Conservation (phyloP, 2,329 filamentous ascomycete genomes). For the Sphaerulina musiva region DNA sequence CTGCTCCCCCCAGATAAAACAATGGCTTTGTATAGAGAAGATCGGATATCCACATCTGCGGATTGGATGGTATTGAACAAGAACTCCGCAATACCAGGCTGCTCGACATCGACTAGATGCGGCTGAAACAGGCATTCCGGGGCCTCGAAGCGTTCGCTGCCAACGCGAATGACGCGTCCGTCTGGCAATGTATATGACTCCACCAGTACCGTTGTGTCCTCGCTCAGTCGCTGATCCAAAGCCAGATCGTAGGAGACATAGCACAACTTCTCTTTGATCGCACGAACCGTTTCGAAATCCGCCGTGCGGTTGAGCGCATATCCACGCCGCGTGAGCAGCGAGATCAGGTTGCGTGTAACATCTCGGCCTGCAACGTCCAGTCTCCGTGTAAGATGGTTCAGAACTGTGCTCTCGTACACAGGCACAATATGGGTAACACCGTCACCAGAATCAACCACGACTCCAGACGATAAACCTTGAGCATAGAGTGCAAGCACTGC, state of each 20-base stretch:
- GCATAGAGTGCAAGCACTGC: conserved; percentile 93
- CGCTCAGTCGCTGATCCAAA: conserved; percentile 88
- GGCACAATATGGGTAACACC: conserved; percentile 98
- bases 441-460: conserved; percentile 98
- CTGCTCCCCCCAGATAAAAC: conserved; percentile 93
- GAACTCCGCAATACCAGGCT: conserved; percentile 93
- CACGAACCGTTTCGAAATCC: conserved; percentile 96
- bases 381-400: conserved; percentile 91
- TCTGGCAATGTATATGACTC: conserved; percentile 97
- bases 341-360: conserved; percentile 96
- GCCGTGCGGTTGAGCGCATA: conserved; percentile 97
- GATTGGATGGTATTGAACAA: conserved; percentile 98
- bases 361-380: conserved; percentile 94
- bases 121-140: conserved; percentile 98
- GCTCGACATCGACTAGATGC: conserved; percentile 93
- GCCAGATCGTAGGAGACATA: conserved; percentile 98
- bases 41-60: conserved; percentile 89
- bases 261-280: conserved; percentile 99
- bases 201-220: conserved; percentile 94
- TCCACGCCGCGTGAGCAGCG: conserved; percentile 82
- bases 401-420: conserved; percentile 94
- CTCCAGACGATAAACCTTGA: conserved; percentile 75
- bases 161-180: conserved; percentile 89
- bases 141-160: conserved; percentile 94
- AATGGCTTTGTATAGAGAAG: conserved; percentile 92